A percentile compares a stretch with the other conserved stretches of the same genome.
These are phyloP conservation scores for Hevea brasiliensis DNA, from an alignment of 345 rosid genomes.

Conservation along the genomic window DNA sequence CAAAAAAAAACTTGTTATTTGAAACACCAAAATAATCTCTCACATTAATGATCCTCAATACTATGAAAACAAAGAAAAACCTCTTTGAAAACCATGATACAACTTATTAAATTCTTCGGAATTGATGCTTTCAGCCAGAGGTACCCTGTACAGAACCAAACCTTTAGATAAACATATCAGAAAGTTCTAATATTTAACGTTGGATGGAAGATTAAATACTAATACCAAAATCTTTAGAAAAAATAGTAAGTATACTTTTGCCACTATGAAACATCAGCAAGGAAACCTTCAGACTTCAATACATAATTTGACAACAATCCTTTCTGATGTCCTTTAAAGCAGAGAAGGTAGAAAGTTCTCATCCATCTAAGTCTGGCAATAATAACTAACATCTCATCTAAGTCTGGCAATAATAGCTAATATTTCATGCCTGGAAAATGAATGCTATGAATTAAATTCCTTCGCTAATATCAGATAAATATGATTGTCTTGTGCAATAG, in stretches of 20 bases:
- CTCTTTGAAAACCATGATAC: constrained; percentile 6
- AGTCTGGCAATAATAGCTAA: not conserved
- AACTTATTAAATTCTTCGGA: constrained; percentile 9
- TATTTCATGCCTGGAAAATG: not conserved
- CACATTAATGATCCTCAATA: constrained; percentile 18
- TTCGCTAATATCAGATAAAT: not conserved
- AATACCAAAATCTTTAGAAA: not conserved
- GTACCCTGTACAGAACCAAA: constrained; percentile 18
- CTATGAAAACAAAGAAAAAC: constrained; percentile 13
- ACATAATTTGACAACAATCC: not conserved
- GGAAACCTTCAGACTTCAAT: not conserved
- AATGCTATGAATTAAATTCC: not conserved
- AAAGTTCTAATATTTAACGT: not conserved
- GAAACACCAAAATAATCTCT: constrained; percentile 19
- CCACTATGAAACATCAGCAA: not conserved
- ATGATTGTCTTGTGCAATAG: not conserved
- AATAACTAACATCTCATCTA: not conserved
- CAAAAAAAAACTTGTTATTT: constrained; percentile 16
- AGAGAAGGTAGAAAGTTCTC: not conserved
- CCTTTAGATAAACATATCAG: not conserved
- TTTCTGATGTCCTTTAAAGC: constrained; percentile 1
- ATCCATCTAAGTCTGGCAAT: not conserved
- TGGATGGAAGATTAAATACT: not conserved
- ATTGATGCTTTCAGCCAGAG: constrained; percentile 12
- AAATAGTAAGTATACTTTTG: not conserved